Evolutionary conservation across 768 basidiomycete genomes (phyloP), one percentile per base, ranked within the genome.

Genomic region (Boletales sp.): DNA sequence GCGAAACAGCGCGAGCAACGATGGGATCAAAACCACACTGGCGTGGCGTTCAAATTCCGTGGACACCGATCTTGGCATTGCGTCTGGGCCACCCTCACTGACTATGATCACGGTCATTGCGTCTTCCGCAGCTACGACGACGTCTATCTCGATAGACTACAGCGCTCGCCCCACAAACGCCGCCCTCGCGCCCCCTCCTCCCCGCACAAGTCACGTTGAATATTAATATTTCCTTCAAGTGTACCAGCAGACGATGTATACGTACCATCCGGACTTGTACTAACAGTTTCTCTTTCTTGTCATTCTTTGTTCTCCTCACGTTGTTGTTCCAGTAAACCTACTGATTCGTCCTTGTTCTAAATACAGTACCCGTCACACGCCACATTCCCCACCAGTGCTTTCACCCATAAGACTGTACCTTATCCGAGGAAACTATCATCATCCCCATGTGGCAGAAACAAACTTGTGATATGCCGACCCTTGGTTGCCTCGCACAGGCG

Each of bases 81-180:
- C 63, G 74, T 85, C 32, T 85, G 80, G 81, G 82, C 81, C n/a
- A 74, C 73, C 24, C 71, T 83, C 51, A 69, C 74, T 19, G 82
- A 84, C 53, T 70, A 75, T 51, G 75, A 81, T 58, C 61, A 67
- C 29, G 73, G 72, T 30, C 63, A 50, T 30, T 80, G 77, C 56
- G 59, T 75, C 29, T 83, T 82, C 60, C 73, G 79, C 54, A 83
- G 74, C 59, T 85, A 79, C 63, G 74, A 78, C 51, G 82, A 83
- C 54, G 79, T 83, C 18, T 83, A 82, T 58, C 65, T 83, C 39
- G 73, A 79, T 45, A 65, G 63, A 45, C 63, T 79, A 38, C 71
- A 73, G 32, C 71, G 71, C 31, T 71, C 72, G 3, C 69, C 75
- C 40, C 72, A 68, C 47, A 73, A 74, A 55, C 66, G 59, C 51